Evolutionary conservation across 2,329 filamentous ascomycete species (phyloP).

Genomic region (Stemphylium beticola): DNA sequence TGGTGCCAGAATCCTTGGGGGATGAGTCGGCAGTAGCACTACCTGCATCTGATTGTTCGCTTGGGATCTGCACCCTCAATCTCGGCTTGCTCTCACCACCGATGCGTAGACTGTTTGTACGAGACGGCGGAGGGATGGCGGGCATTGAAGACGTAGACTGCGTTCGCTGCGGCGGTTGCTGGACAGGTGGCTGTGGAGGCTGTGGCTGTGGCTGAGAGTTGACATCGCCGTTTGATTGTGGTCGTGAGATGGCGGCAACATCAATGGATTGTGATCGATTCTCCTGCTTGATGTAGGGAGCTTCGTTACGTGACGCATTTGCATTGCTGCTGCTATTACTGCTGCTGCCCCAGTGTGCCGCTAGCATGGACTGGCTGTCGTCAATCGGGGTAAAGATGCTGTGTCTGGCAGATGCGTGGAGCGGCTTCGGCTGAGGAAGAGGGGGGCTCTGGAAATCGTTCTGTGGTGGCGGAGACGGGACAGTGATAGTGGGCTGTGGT

Average conservation of each 20-base stretch:
- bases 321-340: constrained; percentile 50
- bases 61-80: constrained; percentile 93
- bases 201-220: constrained; percentile 52
- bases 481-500: constrained; percentile 44
- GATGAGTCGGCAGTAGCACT: constrained; percentile 75
- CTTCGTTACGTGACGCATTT: constrained; percentile 54
- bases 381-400: constrained; percentile 99
- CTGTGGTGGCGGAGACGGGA: constrained; percentile 59
- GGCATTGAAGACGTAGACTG: constrained; percentile 68
- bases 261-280: constrained; percentile 70
- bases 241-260: constrained; percentile 59
- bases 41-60: constrained; percentile 81
- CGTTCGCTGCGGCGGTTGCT: constrained; percentile 55
- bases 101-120: constrained; percentile 72
- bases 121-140: constrained; percentile 73
- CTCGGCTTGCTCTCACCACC: constrained; percentile 76
- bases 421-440: constrained; percentile 69
- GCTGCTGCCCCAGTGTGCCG: constrained; percentile 72
- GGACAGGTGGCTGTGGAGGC: constrained; percentile 33
- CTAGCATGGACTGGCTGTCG: constrained; percentile 85
- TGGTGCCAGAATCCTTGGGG: constrained; percentile 66
- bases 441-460: constrained; percentile 60
- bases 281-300: constrained; percentile 50
- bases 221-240: constrained; percentile 44
- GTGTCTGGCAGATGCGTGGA: constrained; percentile 70